A percentile compares a stretch with the other conserved stretches of the same genome.
These are phyloP conservation scores for Osmanthus fragrans DNA, from an alignment of 257 asterid genomes.

Conservation along the genomic window DNA sequence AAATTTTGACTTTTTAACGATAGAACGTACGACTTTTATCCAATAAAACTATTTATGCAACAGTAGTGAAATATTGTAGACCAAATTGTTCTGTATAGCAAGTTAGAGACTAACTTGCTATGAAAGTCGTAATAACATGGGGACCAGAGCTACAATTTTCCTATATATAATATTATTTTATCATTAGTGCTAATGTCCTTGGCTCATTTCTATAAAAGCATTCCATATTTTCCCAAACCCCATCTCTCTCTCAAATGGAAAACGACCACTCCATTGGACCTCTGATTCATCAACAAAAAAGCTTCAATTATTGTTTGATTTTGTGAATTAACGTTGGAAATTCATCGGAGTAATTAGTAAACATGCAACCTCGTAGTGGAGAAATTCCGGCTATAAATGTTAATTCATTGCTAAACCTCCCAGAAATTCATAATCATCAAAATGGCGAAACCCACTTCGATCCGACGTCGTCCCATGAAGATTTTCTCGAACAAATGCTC, in stretches of 20 bases:
- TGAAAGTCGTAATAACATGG: neutral
- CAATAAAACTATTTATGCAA: too few species aligned
- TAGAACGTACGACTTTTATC: too few species aligned
- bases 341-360: neutral
- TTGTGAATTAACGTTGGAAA: constrained; percentile 1
- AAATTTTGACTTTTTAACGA: too few species aligned
- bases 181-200: neutral
- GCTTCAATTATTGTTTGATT: neutral
- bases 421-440: constrained; percentile 41
- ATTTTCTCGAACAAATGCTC: constrained; percentile 75
- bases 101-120: neutral
- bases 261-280: neutral
- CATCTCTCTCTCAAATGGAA: constrained; percentile 15
- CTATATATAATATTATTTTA: neutral
- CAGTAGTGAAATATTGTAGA: too few species aligned
- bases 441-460: constrained; percentile 46
- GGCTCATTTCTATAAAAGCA: constrained; percentile 22
- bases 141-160: neutral
- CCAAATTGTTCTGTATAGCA: too few species aligned
- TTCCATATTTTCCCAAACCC: constrained; percentile 33
- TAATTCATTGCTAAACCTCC: constrained; percentile 48
- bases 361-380: constrained; percentile 44
- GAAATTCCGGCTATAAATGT: constrained; percentile 57
- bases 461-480: constrained; percentile 60
- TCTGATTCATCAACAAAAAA: constrained; percentile 17